phyloP scores from a whole-genome alignment of 2,329 filamentous ascomycete genomes.

The Colletotrichum australisinense region DNA sequence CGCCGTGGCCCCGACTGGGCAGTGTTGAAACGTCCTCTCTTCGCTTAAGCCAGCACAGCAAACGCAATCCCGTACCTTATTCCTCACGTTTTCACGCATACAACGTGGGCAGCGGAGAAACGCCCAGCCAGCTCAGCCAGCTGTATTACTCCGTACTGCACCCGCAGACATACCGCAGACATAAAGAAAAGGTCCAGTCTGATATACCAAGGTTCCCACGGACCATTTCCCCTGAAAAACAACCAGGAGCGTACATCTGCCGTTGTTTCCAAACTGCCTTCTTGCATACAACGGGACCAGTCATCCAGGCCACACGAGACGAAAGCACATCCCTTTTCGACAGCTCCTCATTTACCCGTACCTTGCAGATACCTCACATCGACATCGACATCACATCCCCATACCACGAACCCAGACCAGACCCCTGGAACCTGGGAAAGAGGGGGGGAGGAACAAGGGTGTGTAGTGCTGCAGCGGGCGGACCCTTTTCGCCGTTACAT shows the following conservation, averaged over 20 bases:
- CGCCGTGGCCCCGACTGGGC: conserved; percentile 8
- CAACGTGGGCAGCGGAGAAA: neutral
- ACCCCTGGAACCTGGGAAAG: conserved; percentile 1
- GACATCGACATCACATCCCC: neutral
- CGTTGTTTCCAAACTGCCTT: conserved; percentile 6
- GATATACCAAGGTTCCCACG: neutral
- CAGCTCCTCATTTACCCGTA: neutral
- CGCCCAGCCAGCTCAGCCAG: neutral
- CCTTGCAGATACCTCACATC: conserved; percentile 14
- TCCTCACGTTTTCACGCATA: neutral
- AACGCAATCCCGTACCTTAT: neutral
- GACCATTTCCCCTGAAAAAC: neutral
- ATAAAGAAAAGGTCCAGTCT: neutral
- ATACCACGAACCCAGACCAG: neutral
- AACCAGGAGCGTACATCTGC: neutral
- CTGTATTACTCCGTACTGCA: neutral
- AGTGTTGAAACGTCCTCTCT: conserved; percentile 12
- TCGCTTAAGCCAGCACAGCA: neutral
- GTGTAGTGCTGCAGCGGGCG: conserved; percentile 4
- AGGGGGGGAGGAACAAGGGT: conserved; percentile 6
- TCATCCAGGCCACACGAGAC: neutral
- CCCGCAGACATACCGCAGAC: neutral
- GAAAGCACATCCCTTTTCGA: neutral
- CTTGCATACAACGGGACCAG: neutral
- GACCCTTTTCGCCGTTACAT: neutral